phyloP scores from a whole-genome alignment of 164 flowering plant species.

The Paratinospora sagittata region DNA sequence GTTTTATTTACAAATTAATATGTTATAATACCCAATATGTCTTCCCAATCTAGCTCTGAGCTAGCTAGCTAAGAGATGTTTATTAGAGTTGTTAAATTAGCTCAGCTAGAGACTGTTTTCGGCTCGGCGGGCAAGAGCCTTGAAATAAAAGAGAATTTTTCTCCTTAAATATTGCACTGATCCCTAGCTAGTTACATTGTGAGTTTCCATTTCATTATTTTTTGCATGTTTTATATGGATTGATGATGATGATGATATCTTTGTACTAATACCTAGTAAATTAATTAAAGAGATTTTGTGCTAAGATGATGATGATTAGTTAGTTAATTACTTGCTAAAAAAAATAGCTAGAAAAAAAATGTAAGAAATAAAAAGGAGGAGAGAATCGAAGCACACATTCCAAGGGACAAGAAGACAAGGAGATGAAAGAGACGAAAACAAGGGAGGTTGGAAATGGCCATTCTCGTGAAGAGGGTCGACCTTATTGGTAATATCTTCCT shows the following conservation, averaged over 20 bases:
- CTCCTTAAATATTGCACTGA: neutral
- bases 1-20: neutral
- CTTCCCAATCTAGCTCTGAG: neutral
- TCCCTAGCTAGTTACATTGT: neutral
- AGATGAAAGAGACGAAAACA: neutral
- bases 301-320: neutral
- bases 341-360: neutral
- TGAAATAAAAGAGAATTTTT: neutral
- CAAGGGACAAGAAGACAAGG: neutral
- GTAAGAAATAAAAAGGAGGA: neutral
- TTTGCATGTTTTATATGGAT: too few species aligned
- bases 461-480: constrained; percentile 1
- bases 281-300: neutral
- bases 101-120: neutral
- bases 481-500: neutral
- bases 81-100: constrained; percentile 1
- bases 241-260: too few species aligned
- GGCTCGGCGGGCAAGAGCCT: neutral
- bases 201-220: neutral
- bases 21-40: neutral
- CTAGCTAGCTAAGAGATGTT: too few species aligned
- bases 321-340: neutral
- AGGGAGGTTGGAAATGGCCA: neutral
- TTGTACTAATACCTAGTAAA: neutral
- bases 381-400: neutral